Base-by-base conservation (phyloP, 306 rosid species). In the Vigna hirtella region DNA sequence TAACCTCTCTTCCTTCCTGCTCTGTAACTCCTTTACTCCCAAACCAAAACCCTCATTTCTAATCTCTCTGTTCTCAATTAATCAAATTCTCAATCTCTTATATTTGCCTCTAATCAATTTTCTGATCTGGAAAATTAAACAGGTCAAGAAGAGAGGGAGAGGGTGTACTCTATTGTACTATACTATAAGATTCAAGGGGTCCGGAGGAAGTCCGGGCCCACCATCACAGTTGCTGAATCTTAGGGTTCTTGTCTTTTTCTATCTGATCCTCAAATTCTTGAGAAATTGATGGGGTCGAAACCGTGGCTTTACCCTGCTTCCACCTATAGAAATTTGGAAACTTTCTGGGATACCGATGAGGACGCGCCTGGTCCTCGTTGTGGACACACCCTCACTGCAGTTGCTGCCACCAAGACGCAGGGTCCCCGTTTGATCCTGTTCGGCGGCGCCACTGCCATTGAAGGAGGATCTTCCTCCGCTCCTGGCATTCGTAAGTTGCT, bases 371-470 rank as follows among this genome's bases (percentile, higher is more conserved):
- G 99, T 6, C 98, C 99, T 36, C 97, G 99, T 16, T 93, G 98
- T 52, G 88, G 45, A 9, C 99, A 96, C 83, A 93, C 98, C 0
- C 94, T 96, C 73, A 96, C 99, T 9, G 91, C 94, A 77, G 93
- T 96, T 11, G 98, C 97, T 15, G 85, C 99, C 82, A 89, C 96
- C 49, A 93, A 93, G 84, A 73, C 97, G 0, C 89, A 77, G 2
- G 99, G 99, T 13, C 92, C 98, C 0, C 93, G 97, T 5, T 88
- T 96, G 61, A 96, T 96, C 82, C 91, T 96, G 17, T 96, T 96
- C 15, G 98, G 99, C 10, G 99, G 98, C 16, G 91, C 98, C 80
- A 96, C 99, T 24, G 99, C 99, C 82, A 91, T 96, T 72, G 99
- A 96, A 83, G 98, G 98, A 84, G 97, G 97, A 61, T 88, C 88